These are phyloP conservation scores for Funneliformis caledonium DNA, from an alignment of 371 early-diverging fungal species.

Conservation along the genomic window DNA sequence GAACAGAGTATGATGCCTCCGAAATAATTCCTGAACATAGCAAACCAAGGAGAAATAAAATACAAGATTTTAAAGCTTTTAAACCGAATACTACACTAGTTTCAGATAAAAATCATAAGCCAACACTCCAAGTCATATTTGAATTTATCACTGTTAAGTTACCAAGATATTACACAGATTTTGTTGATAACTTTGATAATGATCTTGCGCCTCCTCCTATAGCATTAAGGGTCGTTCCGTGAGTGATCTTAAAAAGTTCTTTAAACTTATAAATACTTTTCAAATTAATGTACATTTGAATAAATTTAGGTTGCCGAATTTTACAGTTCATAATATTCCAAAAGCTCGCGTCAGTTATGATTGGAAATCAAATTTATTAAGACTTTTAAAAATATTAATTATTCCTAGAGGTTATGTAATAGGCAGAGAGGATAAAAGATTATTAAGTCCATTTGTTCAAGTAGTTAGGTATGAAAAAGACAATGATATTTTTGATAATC, in stretches of 20 bases:
- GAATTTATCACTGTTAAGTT: not conserved
- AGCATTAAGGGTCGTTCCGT: slow-evolving; percentile 1
- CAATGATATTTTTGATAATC: slow-evolving; percentile 10
- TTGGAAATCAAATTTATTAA: not conserved
- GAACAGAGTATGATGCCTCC: not conserved
- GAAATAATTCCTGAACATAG: not conserved
- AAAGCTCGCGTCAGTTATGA: not conserved
- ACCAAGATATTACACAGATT: not conserved
- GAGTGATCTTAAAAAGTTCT: not conserved
- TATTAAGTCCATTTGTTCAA: not conserved
- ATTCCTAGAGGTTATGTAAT: not conserved
- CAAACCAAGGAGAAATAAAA: not conserved
- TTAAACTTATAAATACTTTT: too few relatives aligned
- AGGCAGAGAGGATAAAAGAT: not conserved
- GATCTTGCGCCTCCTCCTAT: not conserved
- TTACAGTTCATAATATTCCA: not conserved
- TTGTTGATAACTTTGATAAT: not conserved
- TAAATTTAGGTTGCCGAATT: not conserved
- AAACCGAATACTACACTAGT: not conserved
- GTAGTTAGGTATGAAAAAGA: not conserved
- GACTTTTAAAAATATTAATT: not conserved
- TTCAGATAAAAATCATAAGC: not conserved
- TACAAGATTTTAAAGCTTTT: slow-evolving; percentile 1
- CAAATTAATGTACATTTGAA: too few relatives aligned
- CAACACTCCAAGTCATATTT: not conserved